Conservation (phyloP, 2,329 filamentous ascomycete species). For the Didymella pomorum region DNA sequence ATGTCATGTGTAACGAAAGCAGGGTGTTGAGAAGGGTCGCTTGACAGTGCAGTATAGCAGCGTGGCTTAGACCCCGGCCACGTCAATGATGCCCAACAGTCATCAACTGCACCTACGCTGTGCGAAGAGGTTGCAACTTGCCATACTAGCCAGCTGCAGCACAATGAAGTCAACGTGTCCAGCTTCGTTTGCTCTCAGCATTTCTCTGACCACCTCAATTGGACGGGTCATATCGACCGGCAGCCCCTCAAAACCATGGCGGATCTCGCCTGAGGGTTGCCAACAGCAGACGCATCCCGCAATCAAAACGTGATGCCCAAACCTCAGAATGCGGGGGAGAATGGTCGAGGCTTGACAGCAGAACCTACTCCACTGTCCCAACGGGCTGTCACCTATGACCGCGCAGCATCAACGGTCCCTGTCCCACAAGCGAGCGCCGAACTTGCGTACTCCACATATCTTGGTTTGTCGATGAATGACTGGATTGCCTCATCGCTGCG, state of each 20-base stretch:
- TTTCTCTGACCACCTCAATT: not conserved
- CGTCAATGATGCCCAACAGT: slow-evolving; percentile 23
- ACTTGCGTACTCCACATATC: not conserved
- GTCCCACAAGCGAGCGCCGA: slow-evolving; percentile 5
- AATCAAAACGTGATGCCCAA: slow-evolving; percentile 20
- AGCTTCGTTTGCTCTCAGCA: slow-evolving; percentile 19
- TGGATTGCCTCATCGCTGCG: slow-evolving; percentile 8
- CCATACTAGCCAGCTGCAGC: slow-evolving; percentile 24
- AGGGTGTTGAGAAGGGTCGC: slow-evolving; percentile 20
- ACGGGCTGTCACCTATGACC: slow-evolving; percentile 10
- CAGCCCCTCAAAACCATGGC: not conserved
- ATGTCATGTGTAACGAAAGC: slow-evolving; percentile 6
- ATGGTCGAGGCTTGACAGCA: slow-evolving; percentile 22
- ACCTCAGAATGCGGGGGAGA: slow-evolving; percentile 16
- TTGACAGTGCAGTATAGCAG: slow-evolving; percentile 18
- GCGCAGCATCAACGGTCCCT: slow-evolving; percentile 5
- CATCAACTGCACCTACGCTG: slow-evolving; percentile 18
- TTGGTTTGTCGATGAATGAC: not conserved
- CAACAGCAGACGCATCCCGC: slow-evolving; percentile 25
- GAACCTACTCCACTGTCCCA: slow-evolving; percentile 10
- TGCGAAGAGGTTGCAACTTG: slow-evolving; percentile 20
- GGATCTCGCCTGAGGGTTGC: slow-evolving; percentile 17
- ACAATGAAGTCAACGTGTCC: slow-evolving; percentile 28
- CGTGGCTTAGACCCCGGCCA: slow-evolving; percentile 22
- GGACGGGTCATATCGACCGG: not conserved